Evolutionary conservation across 768 basidiomycete species (phyloP).

Genomic region (Lactarius sanguifluus): DNA sequence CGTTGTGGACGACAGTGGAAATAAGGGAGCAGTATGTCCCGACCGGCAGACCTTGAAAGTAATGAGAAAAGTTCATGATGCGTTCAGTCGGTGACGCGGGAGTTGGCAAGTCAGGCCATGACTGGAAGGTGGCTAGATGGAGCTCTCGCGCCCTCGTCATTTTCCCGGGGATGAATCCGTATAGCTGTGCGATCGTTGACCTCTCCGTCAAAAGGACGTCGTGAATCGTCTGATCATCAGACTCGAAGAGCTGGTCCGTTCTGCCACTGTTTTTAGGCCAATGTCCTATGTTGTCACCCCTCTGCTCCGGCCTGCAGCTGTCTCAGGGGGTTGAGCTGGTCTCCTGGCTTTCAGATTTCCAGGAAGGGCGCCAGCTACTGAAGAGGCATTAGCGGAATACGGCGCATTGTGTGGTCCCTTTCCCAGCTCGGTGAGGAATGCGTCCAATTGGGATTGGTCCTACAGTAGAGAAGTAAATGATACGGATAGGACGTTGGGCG

Average conservation of each 20-base stretch:
- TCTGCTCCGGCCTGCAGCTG: conserved; percentile 48
- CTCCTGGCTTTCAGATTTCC: conserved; percentile 15
- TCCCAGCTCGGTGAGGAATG: conserved; percentile 57
- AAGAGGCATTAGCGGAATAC: conserved; percentile 43
- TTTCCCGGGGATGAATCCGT: conserved; percentile 73
- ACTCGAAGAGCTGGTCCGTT: conserved; percentile 52
- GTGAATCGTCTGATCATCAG: conserved; percentile 54
- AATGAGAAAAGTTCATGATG: conserved; percentile 60
- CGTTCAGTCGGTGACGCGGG: conserved; percentile 54
- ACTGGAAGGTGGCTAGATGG: conserved; percentile 57
- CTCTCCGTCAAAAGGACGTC: conserved; percentile 68
- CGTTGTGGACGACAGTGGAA: conserved; percentile 53
- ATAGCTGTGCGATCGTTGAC: conserved; percentile 66
- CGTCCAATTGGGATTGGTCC: conserved; percentile 51
- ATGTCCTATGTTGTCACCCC: conserved; percentile 43
- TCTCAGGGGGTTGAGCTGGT: conserved; percentile 36
- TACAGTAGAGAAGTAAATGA: conserved; percentile 67
- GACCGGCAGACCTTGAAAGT: conserved; percentile 63
- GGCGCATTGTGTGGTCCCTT: conserved; percentile 35
- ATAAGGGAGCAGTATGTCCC: conserved; percentile 65
- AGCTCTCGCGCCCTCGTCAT: conserved; percentile 61
- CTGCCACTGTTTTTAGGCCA: conserved; percentile 47
- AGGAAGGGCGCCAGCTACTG: conserved; percentile 27
- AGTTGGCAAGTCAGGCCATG: conserved; percentile 38
- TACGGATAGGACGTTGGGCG: conserved; percentile 52